phyloP scores from a whole-genome alignment of 352 stramenopile genomes.

The Phytophthora litchii region DNA sequence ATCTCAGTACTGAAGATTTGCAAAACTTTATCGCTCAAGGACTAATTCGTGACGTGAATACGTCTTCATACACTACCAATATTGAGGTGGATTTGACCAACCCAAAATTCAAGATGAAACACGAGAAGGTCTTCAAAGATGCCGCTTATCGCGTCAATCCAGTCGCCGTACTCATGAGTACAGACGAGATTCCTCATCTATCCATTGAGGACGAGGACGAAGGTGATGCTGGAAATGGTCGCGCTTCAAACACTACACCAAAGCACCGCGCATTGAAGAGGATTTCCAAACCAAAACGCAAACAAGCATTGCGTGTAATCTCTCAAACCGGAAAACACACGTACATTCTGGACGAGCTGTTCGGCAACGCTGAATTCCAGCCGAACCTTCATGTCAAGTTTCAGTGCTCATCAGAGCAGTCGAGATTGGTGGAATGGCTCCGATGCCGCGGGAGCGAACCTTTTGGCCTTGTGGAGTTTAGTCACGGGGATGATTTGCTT shows the following conservation, averaged over 20 bases:
- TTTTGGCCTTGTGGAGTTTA: constrained; percentile 41
- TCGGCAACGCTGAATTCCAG: constrained; percentile 32
- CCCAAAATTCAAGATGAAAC: constrained; percentile 37
- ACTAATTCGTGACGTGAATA: constrained; percentile 2
- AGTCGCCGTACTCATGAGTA: constrained; percentile 42
- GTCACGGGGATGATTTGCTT: not conserved
- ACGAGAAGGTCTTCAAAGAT: constrained; percentile 41
- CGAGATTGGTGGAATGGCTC: constrained; percentile 62
- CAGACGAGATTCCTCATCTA: constrained; percentile 42
- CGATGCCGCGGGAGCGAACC: constrained; percentile 21
- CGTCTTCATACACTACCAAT: constrained; percentile 1
- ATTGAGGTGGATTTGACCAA: constrained; percentile 39
- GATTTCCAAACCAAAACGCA: constrained; percentile 35
- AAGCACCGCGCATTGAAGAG: constrained; percentile 45
- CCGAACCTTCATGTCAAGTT: constrained; percentile 57
- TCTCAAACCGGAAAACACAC: constrained; percentile 5
- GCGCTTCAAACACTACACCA: not conserved
- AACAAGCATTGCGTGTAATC: constrained; percentile 10
- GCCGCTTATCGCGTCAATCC: constrained; percentile 57
- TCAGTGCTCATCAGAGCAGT: constrained; percentile 50
- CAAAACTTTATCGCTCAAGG: constrained; percentile 12
- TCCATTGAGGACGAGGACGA: not conserved
- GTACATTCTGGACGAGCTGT: constrained; percentile 46
- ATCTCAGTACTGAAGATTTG: constrained; percentile 31
- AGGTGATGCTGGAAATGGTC: too few relatives aligned